Conservation (phyloP, 2,329 filamentous ascomycete genomes). For the Magnaporthiopsis incrustans region DNA sequence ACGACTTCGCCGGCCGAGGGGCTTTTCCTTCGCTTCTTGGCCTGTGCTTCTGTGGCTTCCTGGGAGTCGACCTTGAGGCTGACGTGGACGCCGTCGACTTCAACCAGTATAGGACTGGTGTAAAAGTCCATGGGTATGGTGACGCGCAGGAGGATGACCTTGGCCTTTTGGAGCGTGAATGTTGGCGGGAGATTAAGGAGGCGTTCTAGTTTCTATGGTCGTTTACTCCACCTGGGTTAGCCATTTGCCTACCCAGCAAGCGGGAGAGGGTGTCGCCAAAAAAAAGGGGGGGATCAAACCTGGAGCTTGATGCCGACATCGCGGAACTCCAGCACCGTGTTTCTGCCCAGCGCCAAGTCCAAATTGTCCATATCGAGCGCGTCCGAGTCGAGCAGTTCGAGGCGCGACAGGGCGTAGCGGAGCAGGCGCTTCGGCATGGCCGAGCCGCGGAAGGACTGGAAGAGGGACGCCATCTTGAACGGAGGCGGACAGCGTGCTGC, state of each 20-base stretch:
- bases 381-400: slow-evolving; percentile 84
- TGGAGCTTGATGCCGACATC: slow-evolving; percentile 76
- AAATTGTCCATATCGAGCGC: slow-evolving; percentile 79
- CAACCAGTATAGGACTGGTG: slow-evolving; percentile 71
- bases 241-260: not conserved
- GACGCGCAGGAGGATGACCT: slow-evolving; percentile 66
- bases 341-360: slow-evolving; percentile 73
- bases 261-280: slow-evolving; percentile 8
- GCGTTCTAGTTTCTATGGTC: slow-evolving; percentile 63
- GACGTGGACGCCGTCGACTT: slow-evolving; percentile 74
- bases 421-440: slow-evolving; percentile 85
- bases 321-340: slow-evolving; percentile 75
- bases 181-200: slow-evolving; percentile 66
- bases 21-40: slow-evolving; percentile 21
- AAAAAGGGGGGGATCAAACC: slow-evolving; percentile 36
- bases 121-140: slow-evolving; percentile 86
- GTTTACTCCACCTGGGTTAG: not conserved
- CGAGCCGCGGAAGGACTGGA: slow-evolving; percentile 56
- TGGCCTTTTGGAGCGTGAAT: slow-evolving; percentile 65
- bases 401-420: slow-evolving; percentile 72
- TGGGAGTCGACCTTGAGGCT: slow-evolving; percentile 47
- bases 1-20: slow-evolving; percentile 31
- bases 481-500: not conserved
- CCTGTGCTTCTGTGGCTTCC: slow-evolving; percentile 24
- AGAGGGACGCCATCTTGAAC: slow-evolving; percentile 59